A percentile compares a stretch with the other conserved stretches of the same genome.
Conservation (phyloP, 1,139 yeast species). For the Kodamaea sp. region DNA sequence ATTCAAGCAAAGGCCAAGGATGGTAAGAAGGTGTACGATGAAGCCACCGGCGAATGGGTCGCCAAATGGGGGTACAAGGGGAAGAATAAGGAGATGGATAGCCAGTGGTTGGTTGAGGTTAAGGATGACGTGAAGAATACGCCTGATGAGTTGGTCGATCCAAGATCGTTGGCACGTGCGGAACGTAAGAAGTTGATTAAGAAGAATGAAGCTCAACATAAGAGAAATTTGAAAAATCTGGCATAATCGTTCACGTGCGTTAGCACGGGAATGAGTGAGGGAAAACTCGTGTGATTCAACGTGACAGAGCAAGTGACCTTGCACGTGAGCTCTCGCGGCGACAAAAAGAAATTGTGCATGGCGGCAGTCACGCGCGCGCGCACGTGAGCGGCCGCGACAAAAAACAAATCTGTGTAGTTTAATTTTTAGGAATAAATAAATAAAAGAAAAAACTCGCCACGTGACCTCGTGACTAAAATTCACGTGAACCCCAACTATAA, state of each 20-base stretch:
- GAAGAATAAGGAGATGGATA: conserved; percentile 77
- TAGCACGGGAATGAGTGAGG: too few relatives aligned
- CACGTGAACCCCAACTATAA: too few relatives aligned
- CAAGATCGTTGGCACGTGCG: conserved; percentile 72
- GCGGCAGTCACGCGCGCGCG: too few relatives aligned
- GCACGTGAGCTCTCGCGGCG: too few relatives aligned
- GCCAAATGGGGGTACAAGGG: conserved; percentile 99
- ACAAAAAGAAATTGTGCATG: too few relatives aligned
- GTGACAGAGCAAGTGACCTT: too few relatives aligned
- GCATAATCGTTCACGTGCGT: conserved; percentile 2
- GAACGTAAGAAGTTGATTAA: conserved; percentile 83
- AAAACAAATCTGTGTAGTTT: too few relatives aligned
- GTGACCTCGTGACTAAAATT: too few relatives aligned
- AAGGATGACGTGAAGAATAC: conserved; percentile 69
- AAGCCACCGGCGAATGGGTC: conserved; percentile 90
- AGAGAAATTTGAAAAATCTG: conserved; percentile 61
- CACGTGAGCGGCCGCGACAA: too few relatives aligned
- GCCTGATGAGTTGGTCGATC: conserved; percentile 75
- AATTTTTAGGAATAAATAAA: too few relatives aligned
- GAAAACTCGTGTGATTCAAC: too few relatives aligned
- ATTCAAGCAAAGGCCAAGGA: conserved; percentile 86
- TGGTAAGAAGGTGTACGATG: conserved; percentile 89
- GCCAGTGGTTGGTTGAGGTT: conserved; percentile 95
- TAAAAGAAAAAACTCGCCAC: too few relatives aligned
- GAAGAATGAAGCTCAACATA: conserved; percentile 84